Conservation (phyloP, 176 grass and related monocot genomes). For the Carex pumila region DNA sequence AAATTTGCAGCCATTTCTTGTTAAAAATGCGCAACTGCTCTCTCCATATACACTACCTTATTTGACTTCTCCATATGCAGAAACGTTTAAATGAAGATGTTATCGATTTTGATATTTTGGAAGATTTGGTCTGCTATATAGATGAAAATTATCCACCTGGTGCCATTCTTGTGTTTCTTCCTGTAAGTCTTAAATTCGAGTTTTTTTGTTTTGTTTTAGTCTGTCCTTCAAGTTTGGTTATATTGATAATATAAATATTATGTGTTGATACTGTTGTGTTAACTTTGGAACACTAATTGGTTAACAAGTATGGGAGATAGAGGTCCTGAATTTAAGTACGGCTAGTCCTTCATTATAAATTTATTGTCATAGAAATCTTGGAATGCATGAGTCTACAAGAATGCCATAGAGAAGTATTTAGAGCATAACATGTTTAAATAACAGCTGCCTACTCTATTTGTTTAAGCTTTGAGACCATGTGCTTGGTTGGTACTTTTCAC, state of each 20-base stretch:
- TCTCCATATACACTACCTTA: neutral
- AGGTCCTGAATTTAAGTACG: neutral
- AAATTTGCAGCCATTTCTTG: neutral
- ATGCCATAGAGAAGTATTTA: neutral
- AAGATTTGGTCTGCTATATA: conserved; percentile 96
- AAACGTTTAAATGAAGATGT: conserved; percentile 87
- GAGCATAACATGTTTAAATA: neutral
- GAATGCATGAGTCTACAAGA: conserved; percentile 10
- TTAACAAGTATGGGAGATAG: neutral
- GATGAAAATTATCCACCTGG: conserved; percentile 69
- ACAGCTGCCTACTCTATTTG: too few species aligned
- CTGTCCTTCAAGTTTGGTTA: conserved; percentile 24
- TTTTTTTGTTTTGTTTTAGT: too few species aligned
- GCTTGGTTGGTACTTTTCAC: neutral
- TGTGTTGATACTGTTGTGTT: neutral
- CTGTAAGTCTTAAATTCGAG: conserved; percentile 46
- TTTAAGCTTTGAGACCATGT: neutral
- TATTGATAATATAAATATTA: neutral
- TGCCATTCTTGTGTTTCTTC: conserved; percentile 90
- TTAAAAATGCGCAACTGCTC: neutral
- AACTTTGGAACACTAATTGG: neutral
- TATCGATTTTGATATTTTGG: conserved; percentile 93
- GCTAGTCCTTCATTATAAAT: neutral
- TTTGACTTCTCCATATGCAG: conserved; percentile 33
- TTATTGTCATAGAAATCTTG: neutral